phyloP scores from a whole-genome alignment of 495 filamentous ascomycete genomes.

The Aspergillus egyptiacus region DNA sequence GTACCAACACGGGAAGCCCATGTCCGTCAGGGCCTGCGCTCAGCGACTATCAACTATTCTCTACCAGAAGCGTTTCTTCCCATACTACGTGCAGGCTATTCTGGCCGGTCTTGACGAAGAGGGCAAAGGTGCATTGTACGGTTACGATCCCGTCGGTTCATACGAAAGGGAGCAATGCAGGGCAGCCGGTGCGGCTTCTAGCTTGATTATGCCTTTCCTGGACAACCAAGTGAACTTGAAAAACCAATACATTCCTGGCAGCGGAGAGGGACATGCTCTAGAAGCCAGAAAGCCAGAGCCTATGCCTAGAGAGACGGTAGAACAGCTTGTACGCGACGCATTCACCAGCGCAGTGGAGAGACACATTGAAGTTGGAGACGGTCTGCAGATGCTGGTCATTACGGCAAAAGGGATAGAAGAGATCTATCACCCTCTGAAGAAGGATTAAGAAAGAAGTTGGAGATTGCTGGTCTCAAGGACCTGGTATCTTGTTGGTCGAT shows the following conservation, averaged over 20 bases:
- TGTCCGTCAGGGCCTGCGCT: slow-evolving; percentile 88
- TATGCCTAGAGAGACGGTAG: slow-evolving; percentile 65
- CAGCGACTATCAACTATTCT: slow-evolving; percentile 89
- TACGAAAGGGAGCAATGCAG: slow-evolving; percentile 96
- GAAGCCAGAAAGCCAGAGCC: slow-evolving; percentile 56
- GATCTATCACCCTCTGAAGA: slow-evolving; percentile 76
- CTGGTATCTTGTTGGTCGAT: slow-evolving; percentile 14
- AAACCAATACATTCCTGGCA: slow-evolving; percentile 93
- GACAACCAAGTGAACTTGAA: slow-evolving; percentile 99
- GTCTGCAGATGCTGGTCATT: slow-evolving; percentile 89
- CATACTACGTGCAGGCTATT: slow-evolving; percentile 92
- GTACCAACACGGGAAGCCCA: slow-evolving; percentile 88
- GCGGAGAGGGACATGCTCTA: slow-evolving; percentile 75
- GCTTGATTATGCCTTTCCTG: slow-evolving; percentile 97
- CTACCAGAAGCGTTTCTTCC: slow-evolving; percentile 97
- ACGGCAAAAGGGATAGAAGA: slow-evolving; percentile 86
- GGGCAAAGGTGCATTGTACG: slow-evolving; percentile 89
- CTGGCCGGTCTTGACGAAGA: slow-evolving; percentile 92
- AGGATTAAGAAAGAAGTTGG: slow-evolving; percentile 58
- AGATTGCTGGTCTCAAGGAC: slow-evolving; percentile 9
- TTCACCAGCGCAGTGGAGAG: slow-evolving; percentile 97
- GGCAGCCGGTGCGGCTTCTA: slow-evolving; percentile 89
- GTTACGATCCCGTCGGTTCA: slow-evolving; percentile 94
- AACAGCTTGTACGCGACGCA: slow-evolving; percentile 87
- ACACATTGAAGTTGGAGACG: slow-evolving; percentile 97